Evolutionary conservation across 257 asterid species (phyloP).

Genomic region (Agastache rugosa): DNA sequence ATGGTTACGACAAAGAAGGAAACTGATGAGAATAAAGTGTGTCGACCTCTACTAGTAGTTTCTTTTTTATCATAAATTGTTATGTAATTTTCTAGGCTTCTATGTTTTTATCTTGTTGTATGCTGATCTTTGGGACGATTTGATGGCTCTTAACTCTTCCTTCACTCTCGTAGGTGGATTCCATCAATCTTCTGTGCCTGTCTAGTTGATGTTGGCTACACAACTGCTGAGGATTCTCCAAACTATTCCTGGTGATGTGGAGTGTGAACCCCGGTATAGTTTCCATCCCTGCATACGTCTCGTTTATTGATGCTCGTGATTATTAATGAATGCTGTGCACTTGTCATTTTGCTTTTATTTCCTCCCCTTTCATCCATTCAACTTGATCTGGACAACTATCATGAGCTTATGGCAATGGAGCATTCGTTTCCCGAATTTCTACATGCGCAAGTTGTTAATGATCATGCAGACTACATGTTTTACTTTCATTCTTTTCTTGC

Average conservation of each 20-base stretch:
- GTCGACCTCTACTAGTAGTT: neutral
- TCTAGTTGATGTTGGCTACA: slow-evolving; percentile 71
- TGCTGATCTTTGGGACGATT: slow-evolving; percentile 1
- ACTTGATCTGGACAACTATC: neutral
- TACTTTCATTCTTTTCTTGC: slow-evolving; percentile 17
- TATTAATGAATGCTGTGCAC: neutral
- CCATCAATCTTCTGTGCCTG: slow-evolving; percentile 23
- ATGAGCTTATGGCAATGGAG: neutral
- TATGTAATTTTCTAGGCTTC: neutral
- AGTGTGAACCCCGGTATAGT: slow-evolving; percentile 57
- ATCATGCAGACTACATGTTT: slow-evolving; percentile 15
- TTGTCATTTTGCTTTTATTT: neutral
- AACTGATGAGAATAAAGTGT: too few species aligned
- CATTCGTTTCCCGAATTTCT: neutral
- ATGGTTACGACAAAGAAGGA: neutral
- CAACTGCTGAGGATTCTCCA: slow-evolving; percentile 66
- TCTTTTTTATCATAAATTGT: neutral
- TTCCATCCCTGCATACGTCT: slow-evolving; percentile 17
- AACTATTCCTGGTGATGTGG: slow-evolving; percentile 60
- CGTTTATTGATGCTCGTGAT: neutral
- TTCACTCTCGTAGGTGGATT: slow-evolving; percentile 29
- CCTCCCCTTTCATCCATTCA: neutral
- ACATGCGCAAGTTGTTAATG: slow-evolving; percentile 29
- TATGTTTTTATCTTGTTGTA: neutral
- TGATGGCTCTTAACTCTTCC: neutral